These are phyloP conservation scores for Camellia japonica DNA, from an alignment of 148 eudicot genomes.

Conservation along the genomic window DNA sequence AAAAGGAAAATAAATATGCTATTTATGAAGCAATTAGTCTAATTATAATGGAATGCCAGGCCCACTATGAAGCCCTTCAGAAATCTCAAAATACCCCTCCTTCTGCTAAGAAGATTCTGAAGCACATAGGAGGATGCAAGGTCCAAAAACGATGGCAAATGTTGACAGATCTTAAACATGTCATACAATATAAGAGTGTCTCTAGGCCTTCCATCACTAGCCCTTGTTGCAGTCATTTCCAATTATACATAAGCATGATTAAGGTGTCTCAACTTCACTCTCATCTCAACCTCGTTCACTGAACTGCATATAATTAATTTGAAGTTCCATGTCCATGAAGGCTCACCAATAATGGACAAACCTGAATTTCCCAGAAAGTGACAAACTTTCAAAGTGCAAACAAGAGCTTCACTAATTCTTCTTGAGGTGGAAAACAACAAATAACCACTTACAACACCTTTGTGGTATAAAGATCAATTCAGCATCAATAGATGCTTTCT, in stretches of 20 bases:
- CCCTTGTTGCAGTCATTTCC: neutral
- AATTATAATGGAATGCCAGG: neutral
- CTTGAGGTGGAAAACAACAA: neutral
- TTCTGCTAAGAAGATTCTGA: neutral
- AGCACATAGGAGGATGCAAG: neutral
- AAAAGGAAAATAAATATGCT: neutral
- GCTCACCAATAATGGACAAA: constrained; percentile 2
- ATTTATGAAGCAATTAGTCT: neutral
- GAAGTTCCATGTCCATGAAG: neutral
- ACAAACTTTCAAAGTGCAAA: neutral
- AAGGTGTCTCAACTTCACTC: neutral
- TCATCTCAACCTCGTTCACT: neutral
- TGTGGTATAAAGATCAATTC: neutral
- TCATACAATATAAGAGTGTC: neutral
- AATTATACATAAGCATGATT: neutral
- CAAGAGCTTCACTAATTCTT: neutral
- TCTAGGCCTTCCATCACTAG: neutral
- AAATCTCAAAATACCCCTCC: neutral
- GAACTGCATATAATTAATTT: neutral
- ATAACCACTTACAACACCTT: neutral
- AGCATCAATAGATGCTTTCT: neutral
- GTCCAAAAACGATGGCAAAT: neutral
- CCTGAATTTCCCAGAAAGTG: neutral
- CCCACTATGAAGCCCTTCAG: neutral
- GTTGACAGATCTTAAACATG: neutral